Evolutionary conservation across 2,329 filamentous ascomycete species (phyloP), one percentile per base, ranked within the genome.

Genomic region (Monosporascus sp.): DNA sequence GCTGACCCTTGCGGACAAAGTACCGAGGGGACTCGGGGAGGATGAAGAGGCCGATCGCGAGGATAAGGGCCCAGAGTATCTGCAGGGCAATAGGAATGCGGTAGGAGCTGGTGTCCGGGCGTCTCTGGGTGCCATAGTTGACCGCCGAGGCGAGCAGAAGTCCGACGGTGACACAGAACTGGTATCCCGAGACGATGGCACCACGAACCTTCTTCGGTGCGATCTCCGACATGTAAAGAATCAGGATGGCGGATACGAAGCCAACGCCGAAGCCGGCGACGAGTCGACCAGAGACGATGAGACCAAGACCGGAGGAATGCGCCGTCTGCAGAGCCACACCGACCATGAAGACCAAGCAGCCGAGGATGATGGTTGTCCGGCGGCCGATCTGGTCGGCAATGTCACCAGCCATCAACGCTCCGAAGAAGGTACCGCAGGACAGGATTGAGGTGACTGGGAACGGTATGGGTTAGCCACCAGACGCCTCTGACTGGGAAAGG

Each of bases 151-250:
- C 89, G 55, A 93, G 72, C 68, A 93, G 76, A 59, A 94, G 75
- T 72, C 89, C 89, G 59, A 92, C 80, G 56, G 88, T 92, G 70
- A 92, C 86, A 70, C 85, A 90, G 77, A 91, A 91, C 68, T 92
- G 88, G 75, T 92, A 92, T 5, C 87, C 87, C 1, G 87, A 83
- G n/a, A 93, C 89, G 49, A 92, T 80, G 52, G 88, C 85, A 66
- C 88, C 88, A 65, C 89, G 83, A 59, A 94, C 86, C 70, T 88
- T 89, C 70, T 80, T 81, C 54, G 87, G 86, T 58, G 75, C 77
- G 67, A 92, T 89, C 74, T 92, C 89, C 48, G 86, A 90, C 89
- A 94, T 93, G 81, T 94, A 92, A 56, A 91, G 77, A 66, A 91
- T 89, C 70, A 91, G 85, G 64, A 90, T 85, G 64, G 88, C 87